A percentile compares a stretch with the other conserved stretches of the same genome.
These are phyloP conservation scores for Tylopilus rubrobrunneus DNA, from an alignment of 768 basidiomycete genomes.

Conservation along the genomic window DNA sequence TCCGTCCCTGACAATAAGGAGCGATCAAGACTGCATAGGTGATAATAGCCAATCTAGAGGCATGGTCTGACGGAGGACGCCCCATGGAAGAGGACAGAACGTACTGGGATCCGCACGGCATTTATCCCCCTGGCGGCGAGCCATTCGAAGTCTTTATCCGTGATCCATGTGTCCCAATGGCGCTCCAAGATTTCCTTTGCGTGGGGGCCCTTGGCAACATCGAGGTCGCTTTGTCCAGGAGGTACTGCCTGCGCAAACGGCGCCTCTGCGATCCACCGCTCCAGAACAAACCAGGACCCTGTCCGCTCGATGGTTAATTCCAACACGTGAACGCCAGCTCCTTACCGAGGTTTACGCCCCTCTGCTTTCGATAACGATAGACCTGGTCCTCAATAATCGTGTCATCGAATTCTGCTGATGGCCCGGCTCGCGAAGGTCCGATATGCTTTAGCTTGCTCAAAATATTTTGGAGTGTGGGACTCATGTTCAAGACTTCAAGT, in stretches of 20 bases:
- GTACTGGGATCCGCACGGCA: conserved; percentile 57
- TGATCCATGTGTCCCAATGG: conserved; percentile 56
- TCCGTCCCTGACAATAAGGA: conserved; percentile 62
- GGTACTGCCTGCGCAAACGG: conserved; percentile 52
- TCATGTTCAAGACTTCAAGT: conserved; percentile 6
- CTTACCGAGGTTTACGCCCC: conserved; percentile 78
- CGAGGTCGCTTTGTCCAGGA: conserved; percentile 65
- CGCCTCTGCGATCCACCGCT: conserved; percentile 65
- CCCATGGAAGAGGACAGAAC: conserved; percentile 39
- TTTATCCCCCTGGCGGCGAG: conserved; percentile 52
- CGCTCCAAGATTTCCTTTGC: conserved; percentile 40
- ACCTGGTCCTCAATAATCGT: conserved; percentile 20
- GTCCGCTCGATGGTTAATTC: conserved; percentile 8
- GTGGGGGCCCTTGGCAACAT: conserved; percentile 55
- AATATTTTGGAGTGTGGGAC: conserved; percentile 7
- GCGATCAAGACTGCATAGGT: conserved; percentile 55
- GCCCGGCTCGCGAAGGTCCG: neutral
- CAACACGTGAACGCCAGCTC: neutral
- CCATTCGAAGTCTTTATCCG: conserved; percentile 51
- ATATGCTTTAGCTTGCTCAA: conserved; percentile 16
- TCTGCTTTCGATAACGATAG: conserved; percentile 65
- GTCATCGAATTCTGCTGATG: conserved; percentile 6
- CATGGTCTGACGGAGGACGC: neutral
- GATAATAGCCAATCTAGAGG: conserved; percentile 68
- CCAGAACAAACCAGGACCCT: conserved; percentile 80